These are phyloP conservation scores for Lactifluus volemus DNA, from an alignment of 768 basidiomycete species.

Conservation along the genomic window DNA sequence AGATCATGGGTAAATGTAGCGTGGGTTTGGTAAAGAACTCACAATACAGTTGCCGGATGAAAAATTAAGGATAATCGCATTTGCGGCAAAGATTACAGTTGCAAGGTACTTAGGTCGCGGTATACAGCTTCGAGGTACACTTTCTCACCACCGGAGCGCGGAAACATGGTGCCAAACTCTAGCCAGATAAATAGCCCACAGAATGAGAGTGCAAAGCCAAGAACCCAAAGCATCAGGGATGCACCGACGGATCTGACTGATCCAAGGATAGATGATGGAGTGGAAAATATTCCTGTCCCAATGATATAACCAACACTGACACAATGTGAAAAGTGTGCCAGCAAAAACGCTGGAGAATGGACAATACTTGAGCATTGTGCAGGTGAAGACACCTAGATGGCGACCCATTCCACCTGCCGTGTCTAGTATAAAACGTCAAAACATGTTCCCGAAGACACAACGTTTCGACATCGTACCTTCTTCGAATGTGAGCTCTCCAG, in stretches of 20 bases:
- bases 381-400: conserved; percentile 47
- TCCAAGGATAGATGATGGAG: conserved; percentile 48
- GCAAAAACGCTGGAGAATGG: background rate
- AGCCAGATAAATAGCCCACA: conserved; percentile 57
- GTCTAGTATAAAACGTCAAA: conserved; percentile 25
- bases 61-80: conserved; percentile 39
- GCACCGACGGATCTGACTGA: conserved; percentile 52
- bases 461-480: conserved; percentile 32
- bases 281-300: conserved; percentile 59
- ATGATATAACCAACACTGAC: conserved; percentile 45
- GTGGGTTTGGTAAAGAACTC: conserved; percentile 16
- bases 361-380: conserved; percentile 43
- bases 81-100: conserved; percentile 40
- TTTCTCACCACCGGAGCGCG: conserved; percentile 54
- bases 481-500: conserved; percentile 39
- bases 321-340: background rate
- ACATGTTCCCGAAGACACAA: background rate
- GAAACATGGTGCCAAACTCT: conserved; percentile 56
- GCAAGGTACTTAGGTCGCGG: conserved; percentile 37
- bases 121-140: conserved; percentile 53
- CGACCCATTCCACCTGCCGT: conserved; percentile 49
- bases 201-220: conserved; percentile 49
- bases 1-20: background rate
- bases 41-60: conserved; percentile 42
- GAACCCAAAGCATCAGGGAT: conserved; percentile 55